These are phyloP conservation scores for Chaetomiaceae sp. DNA, from an alignment of 2,329 filamentous ascomycete genomes.

Conservation along the genomic window DNA sequence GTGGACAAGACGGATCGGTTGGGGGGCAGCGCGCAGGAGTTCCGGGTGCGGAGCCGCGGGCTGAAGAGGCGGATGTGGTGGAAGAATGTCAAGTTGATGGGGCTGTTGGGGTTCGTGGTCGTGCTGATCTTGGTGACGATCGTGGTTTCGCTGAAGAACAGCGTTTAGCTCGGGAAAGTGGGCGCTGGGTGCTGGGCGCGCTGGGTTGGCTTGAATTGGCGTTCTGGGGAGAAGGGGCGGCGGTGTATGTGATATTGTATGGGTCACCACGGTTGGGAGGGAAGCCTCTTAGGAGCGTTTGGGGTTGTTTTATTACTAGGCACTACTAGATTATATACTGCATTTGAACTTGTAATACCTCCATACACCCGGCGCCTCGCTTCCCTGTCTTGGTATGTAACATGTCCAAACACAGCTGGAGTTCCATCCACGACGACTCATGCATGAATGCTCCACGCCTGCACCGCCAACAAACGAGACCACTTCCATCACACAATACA, in stretches of 20 bases:
- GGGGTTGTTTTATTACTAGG: background rate
- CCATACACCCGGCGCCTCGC: background rate
- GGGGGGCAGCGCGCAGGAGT: slow-evolving; percentile 84
- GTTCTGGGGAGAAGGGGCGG: too few relatives aligned
- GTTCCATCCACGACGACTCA: too few relatives aligned
- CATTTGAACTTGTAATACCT: too few relatives aligned
- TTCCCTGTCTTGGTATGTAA: background rate
- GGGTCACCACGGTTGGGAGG: background rate
- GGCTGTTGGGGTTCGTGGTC: slow-evolving; percentile 66
- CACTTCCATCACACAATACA: too few relatives aligned
- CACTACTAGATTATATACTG: too few relatives aligned
- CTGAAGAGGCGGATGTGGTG: slow-evolving; percentile 97
- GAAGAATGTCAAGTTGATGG: slow-evolving; percentile 98
- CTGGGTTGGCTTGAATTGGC: background rate
- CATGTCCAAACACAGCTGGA: too few relatives aligned
- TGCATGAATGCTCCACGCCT: background rate
- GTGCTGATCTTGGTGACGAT: slow-evolving; percentile 53
- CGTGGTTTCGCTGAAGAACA: slow-evolving; percentile 49
- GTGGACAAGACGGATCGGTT: slow-evolving; percentile 95
- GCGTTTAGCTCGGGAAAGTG: slow-evolving; percentile 6
- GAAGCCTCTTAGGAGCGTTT: background rate
- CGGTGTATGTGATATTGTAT: background rate
- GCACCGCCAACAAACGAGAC: background rate
- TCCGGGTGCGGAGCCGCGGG: slow-evolving; percentile 79
- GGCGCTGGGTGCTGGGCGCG: background rate